These are phyloP conservation scores for Fusarium foetens DNA, from an alignment of 2,329 filamentous ascomycete species.

Conservation along the genomic window DNA sequence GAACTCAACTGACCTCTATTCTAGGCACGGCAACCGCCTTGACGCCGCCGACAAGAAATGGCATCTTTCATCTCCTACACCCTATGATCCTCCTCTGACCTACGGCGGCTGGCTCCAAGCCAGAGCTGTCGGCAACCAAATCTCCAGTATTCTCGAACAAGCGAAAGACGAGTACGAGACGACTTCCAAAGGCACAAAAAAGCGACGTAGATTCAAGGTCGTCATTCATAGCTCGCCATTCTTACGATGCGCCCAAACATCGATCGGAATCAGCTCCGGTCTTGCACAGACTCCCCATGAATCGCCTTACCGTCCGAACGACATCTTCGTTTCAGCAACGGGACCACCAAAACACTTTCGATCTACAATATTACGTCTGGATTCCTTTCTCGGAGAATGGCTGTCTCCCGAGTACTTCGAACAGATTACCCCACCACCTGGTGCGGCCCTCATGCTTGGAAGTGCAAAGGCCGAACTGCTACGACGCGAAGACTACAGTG, in stretches of 20 bases:
- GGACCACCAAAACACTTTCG: slow-evolving; percentile 52
- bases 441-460: slow-evolving; percentile 86
- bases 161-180: slow-evolving; percentile 58
- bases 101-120: slow-evolving; percentile 95
- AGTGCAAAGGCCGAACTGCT: slow-evolving; percentile 89
- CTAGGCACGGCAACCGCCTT: slow-evolving; percentile 88
- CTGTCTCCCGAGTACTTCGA: slow-evolving; percentile 93
- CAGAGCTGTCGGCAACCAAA: slow-evolving; percentile 81
- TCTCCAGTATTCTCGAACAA: slow-evolving; percentile 75
- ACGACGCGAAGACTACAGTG: slow-evolving; percentile 74
- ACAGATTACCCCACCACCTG: slow-evolving; percentile 87
- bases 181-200: slow-evolving; percentile 42
- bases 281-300: slow-evolving; percentile 68
- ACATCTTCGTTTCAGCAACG: slow-evolving; percentile 50
- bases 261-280: slow-evolving; percentile 86
- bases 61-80: slow-evolving; percentile 91
- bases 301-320: slow-evolving; percentile 48
- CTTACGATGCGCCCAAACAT: slow-evolving; percentile 90
- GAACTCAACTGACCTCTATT: slow-evolving; percentile 21
- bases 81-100: slow-evolving; percentile 94
- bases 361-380: slow-evolving; percentile 78
- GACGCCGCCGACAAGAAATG: slow-evolving; percentile 95
- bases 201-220: slow-evolving; percentile 75
- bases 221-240: slow-evolving; percentile 95
- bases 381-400: slow-evolving; percentile 97